A percentile compares a stretch with the other conserved stretches of the same genome.
Evolutionary conservation across 352 stramenopile species (phyloP).

Genomic region (Pythium aquatile): DNA sequence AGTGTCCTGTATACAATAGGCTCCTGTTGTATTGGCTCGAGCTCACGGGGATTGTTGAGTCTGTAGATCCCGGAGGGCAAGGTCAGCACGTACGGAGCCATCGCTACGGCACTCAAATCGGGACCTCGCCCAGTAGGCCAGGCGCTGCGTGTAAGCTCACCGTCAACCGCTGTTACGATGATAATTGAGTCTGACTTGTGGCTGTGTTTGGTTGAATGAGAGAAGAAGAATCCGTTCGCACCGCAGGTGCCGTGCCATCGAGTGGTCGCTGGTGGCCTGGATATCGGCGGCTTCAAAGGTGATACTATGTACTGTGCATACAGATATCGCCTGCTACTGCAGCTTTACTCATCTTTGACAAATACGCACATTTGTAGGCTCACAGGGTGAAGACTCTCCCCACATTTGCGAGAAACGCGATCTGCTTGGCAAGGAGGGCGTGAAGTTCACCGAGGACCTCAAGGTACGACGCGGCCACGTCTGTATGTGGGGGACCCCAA

Average conservation of each 20-base stretch:
- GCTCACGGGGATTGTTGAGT: neutral
- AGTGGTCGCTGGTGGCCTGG: slow-evolving; percentile 63
- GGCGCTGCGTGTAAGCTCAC: slow-evolving; percentile 53
- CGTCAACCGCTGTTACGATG: too few species aligned
- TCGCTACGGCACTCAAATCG: slow-evolving; percentile 60
- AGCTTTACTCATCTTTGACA: neutral
- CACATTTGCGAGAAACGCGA: slow-evolving; percentile 69
- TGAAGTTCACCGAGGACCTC: slow-evolving; percentile 52
- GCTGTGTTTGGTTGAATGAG: neutral
- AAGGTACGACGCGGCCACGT: slow-evolving; percentile 38
- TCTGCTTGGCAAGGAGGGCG: slow-evolving; percentile 61
- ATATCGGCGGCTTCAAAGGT: slow-evolving; percentile 81
- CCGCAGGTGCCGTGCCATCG: slow-evolving; percentile 76
- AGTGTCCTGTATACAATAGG: neutral
- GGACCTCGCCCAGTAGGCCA: slow-evolving; percentile 78
- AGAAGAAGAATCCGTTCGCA: slow-evolving; percentile 80
- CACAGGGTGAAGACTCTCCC: slow-evolving; percentile 51
- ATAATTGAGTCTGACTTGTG: neutral
- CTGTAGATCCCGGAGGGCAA: slow-evolving; percentile 69
- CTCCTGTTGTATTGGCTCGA: neutral
- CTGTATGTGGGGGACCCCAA: too few species aligned
- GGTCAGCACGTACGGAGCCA: slow-evolving; percentile 75
- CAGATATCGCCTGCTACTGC: neutral
- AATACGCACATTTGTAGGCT: slow-evolving; percentile 34
- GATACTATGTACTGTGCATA: neutral